phyloP scores from a whole-genome alignment of 768 basidiomycete species.

The Gloeopeniophorella convolvens region DNA sequence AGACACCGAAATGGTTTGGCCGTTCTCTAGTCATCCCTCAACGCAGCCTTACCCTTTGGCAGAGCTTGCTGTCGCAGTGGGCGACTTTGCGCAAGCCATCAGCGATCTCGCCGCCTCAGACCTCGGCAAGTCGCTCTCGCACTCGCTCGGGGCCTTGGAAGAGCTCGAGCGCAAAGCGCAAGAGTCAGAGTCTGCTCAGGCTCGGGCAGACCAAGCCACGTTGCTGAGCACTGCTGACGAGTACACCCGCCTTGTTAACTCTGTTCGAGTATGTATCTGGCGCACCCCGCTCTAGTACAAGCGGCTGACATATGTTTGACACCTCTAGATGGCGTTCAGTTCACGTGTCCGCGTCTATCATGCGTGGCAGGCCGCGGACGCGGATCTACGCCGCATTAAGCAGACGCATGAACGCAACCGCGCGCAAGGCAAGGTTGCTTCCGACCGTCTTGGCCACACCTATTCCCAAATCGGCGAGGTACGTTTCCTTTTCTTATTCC shows the following conservation, averaged over 20 bases:
- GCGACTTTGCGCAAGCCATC: conserved; percentile 77
- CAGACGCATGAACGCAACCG: conserved; percentile 77
- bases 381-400: conserved; percentile 63
- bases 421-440: conserved; percentile 62
- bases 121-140: conserved; percentile 64
- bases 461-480: conserved; percentile 79
- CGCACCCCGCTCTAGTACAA: background rate
- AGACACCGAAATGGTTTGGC: conserved; percentile 66
- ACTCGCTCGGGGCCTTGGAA: conserved; percentile 61
- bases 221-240: conserved; percentile 86
- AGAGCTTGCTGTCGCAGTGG: conserved; percentile 65
- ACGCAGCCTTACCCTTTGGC: background rate
- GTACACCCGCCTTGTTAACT: conserved; percentile 85
- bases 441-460: conserved; percentile 68
- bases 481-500: conserved; percentile 22
- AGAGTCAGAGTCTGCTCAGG: conserved; percentile 66
- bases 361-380: conserved; percentile 75
- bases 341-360: conserved; percentile 81
- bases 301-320: background rate
- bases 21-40: conserved; percentile 14
- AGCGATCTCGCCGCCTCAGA: conserved; percentile 69
- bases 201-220: conserved; percentile 76
- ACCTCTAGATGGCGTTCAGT: conserved; percentile 69
- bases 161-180: conserved; percentile 70
- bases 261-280: conserved; percentile 60